Evolutionary conservation across 2,329 filamentous ascomycete genomes (phyloP), one percentile per base, ranked within the genome.

Genomic region (Botrytis squamosa): DNA sequence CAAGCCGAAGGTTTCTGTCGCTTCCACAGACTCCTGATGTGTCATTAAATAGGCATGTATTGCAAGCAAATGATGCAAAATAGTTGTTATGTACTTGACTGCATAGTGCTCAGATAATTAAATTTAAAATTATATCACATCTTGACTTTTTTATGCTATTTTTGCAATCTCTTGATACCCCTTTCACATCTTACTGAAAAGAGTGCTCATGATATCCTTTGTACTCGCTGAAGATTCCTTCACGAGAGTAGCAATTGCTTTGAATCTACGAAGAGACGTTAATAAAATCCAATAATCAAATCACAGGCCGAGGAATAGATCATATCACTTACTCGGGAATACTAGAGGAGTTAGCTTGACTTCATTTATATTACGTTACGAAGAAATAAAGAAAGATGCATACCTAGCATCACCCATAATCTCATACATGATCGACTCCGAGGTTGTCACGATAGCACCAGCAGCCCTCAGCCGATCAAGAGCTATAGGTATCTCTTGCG

Each of bases 371-470:
- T 16, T 22, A 7, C 42, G 20, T 12, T 25, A 25, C 2, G 33
- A 33, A 36, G 22, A 68, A 57, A 7, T 16, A 29, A 29, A 29
- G 14, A 29, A 57, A 29, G 9, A 1, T 33, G 22, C 66, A 57
- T 42, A 68, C 49, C 66, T 86, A 10, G 95, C 93, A 84, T 98
- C 95, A 29, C 93, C 93, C 85, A 98, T 88, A 79, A 90, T 90
- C 85, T 98, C 95, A 84, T 97, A 98, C 80, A 98, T 84, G 84
- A 93, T 91, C 82, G 93, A 92, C 88, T 98, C 95, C 82, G 93
- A 96, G 38, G 91, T 94, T 29, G 94, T 97, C 46, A 98, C 90
- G 10, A 89, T 84, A 52, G 91, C 93, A 1, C 95, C 95, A 77
- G 92, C 94, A 77, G 88, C 86, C 77, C 93, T 86, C 84, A 98